Evolutionary conservation across 495 filamentous ascomycete species (phyloP).

Genomic region (Neurospora terricola): DNA sequence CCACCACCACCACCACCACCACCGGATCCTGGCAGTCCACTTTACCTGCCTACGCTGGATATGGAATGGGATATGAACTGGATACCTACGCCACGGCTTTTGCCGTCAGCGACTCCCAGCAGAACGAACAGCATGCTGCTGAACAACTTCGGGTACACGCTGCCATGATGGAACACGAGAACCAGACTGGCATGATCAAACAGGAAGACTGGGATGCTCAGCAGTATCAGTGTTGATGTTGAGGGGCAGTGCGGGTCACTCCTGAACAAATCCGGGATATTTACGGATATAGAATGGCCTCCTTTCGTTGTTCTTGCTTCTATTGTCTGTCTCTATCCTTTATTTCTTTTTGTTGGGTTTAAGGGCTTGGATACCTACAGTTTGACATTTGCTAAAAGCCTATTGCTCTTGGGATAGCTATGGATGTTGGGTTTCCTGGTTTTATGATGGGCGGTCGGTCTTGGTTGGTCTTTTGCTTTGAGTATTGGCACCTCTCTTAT

Average conservation of each 20-base stretch:
- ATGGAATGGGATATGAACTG: constrained; percentile 10
- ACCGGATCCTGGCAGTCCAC: constrained; percentile 7
- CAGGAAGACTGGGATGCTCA: constrained; percentile 25
- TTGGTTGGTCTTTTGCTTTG: not conserved
- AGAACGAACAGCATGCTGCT: constrained; percentile 18
- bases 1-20: constrained; percentile 13
- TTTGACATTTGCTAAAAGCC: not conserved
- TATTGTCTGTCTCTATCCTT: not conserved
- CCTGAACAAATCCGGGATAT: not conserved
- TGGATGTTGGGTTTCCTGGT: not conserved
- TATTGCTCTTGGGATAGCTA: not conserved
- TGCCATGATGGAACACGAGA: constrained; percentile 19
- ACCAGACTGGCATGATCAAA: constrained; percentile 20
- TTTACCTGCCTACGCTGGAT: constrained; percentile 7
- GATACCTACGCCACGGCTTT: constrained; percentile 12
- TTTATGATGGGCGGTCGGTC: not conserved
- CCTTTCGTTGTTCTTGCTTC: not conserved
- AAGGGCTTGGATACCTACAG: not conserved
- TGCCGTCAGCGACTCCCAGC: constrained; percentile 16
- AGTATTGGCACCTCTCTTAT: not conserved
- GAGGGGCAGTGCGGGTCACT: not conserved
- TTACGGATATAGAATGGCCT: not conserved
- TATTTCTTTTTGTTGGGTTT: not conserved
- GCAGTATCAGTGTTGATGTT: not conserved
- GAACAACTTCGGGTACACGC: constrained; percentile 12